Evolutionary conservation across 129 eudicot genomes (phyloP).

Genomic region (Saussurea involucrata): DNA sequence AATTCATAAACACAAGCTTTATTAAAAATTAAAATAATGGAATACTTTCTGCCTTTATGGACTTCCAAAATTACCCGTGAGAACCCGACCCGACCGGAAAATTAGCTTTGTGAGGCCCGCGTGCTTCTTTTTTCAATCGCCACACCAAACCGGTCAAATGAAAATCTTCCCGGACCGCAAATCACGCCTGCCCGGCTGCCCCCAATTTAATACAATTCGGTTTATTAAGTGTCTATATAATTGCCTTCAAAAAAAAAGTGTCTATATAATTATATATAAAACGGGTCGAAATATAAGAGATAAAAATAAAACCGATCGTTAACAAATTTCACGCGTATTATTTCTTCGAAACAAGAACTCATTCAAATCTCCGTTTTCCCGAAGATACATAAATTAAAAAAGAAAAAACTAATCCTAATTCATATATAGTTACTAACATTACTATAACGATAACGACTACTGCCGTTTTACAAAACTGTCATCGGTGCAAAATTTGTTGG

Average conservation of each 20-base stretch:
- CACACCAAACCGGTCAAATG: conserved; percentile 30
- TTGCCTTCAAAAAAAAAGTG: too few species aligned
- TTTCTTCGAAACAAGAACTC: conserved; percentile 26
- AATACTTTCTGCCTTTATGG: conserved; percentile 23
- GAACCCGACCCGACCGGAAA: conserved; percentile 19
- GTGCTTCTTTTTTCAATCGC: conserved; percentile 18
- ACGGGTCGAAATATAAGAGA: neutral
- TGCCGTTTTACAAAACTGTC: conserved; percentile 26
- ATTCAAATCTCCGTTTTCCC: conserved; percentile 26
- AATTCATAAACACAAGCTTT: neutral
- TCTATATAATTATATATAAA: neutral
- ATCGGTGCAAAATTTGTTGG: conserved; percentile 42
- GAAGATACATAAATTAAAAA: conserved; percentile 18
- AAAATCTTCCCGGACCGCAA: conserved; percentile 23
- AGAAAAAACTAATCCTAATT: neutral
- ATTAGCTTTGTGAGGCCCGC: conserved; percentile 8
- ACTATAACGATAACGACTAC: conserved; percentile 6
- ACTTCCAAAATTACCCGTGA: conserved; percentile 1
- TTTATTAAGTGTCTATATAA: too few species aligned
- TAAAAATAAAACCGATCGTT: too few species aligned
- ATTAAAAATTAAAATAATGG: neutral
- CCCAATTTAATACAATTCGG: neutral
- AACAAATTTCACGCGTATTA: conserved; percentile 17
- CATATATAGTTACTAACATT: conserved; percentile 13
- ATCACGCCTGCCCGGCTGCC: conserved; percentile 33